phyloP scores from a whole-genome alignment of 2,329 filamentous ascomycete species.

The Paraphaeosphaeria sporulosa region DNA sequence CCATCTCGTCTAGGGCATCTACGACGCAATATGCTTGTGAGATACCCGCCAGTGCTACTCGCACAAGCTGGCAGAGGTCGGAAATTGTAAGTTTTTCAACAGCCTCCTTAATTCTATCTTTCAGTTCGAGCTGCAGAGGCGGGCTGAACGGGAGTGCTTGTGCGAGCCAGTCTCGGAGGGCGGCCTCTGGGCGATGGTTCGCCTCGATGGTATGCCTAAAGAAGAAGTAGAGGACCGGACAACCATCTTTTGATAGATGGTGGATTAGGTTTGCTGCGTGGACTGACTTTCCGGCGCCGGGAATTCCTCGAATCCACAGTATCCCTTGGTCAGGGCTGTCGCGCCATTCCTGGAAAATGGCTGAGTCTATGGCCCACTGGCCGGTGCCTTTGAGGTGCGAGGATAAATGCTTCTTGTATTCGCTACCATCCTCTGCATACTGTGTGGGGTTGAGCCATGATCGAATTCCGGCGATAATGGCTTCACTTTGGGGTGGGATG shows the following conservation, averaged over 20 bases:
- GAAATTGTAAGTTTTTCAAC: constrained; percentile 16
- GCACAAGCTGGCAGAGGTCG: constrained; percentile 23
- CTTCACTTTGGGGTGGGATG: background rate
- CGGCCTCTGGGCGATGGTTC: constrained; percentile 34
- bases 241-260: constrained; percentile 20
- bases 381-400: constrained; percentile 8
- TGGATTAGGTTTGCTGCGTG: constrained; percentile 32
- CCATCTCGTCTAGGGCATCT: constrained; percentile 59
- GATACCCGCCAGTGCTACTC: constrained; percentile 15
- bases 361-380: constrained; percentile 2
- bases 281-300: constrained; percentile 49
- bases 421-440: background rate
- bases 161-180: constrained; percentile 43
- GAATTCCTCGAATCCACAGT: constrained; percentile 45
- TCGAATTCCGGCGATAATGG: constrained; percentile 6
- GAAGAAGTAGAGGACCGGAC: constrained; percentile 49
- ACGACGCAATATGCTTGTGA: constrained; percentile 49
- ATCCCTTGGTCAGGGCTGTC: constrained; percentile 18
- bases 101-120: background rate
- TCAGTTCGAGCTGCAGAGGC: constrained; percentile 31
- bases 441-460: constrained; percentile 8
- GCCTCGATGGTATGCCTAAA: constrained; percentile 48
- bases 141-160: constrained; percentile 42
- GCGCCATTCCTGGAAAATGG: constrained; percentile 21
- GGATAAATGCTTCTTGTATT: constrained; percentile 11